Evolutionary conservation across 2,329 filamentous ascomycete genomes (phyloP).

Genomic region (Neurospora sp.): DNA sequence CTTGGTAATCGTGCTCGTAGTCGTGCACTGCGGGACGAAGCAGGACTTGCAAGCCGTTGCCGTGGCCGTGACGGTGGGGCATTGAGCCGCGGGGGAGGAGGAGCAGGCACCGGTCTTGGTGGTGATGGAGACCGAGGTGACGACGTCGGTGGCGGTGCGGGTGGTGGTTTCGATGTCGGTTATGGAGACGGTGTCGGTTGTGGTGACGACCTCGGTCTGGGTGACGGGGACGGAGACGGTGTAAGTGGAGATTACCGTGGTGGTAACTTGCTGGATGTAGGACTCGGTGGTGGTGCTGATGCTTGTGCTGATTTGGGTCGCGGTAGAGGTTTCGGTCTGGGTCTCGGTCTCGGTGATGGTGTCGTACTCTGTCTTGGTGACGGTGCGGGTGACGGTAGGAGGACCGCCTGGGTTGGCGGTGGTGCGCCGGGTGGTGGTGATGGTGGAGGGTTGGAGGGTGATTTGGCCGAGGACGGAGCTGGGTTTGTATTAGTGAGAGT

Average conservation of each 20-base stretch:
- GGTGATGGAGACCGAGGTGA: constrained; percentile 4
- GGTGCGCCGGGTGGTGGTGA: constrained; percentile 9
- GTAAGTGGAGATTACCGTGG: not conserved
- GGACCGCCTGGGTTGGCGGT: constrained; percentile 10
- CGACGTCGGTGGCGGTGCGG: not conserved
- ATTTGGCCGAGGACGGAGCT: constrained; percentile 14
- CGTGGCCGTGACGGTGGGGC: constrained; percentile 17
- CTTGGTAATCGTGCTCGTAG: constrained; percentile 11
- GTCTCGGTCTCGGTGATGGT: constrained; percentile 7
- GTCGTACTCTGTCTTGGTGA: constrained; percentile 9
- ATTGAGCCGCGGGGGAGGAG: constrained; percentile 4
- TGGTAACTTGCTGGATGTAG: not conserved
- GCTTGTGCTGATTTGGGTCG: constrained; percentile 1
- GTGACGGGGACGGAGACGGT: constrained; percentile 2
- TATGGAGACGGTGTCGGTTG: too few species aligned
- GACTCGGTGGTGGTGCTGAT: constrained; percentile 3
- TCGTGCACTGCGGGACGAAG: constrained; percentile 17
- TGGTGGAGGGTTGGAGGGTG: constrained; percentile 14
- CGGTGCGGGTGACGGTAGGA: not conserved
- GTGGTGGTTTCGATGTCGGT: too few species aligned
- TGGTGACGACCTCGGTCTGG: not conserved
- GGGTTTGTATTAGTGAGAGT: not conserved
- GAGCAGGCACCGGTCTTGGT: constrained; percentile 10
- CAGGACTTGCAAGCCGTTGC: constrained; percentile 19
- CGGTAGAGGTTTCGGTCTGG: constrained; percentile 8